Conservation (phyloP, 768 basidiomycete species). For the Boletus vermiculosoides region DNA sequence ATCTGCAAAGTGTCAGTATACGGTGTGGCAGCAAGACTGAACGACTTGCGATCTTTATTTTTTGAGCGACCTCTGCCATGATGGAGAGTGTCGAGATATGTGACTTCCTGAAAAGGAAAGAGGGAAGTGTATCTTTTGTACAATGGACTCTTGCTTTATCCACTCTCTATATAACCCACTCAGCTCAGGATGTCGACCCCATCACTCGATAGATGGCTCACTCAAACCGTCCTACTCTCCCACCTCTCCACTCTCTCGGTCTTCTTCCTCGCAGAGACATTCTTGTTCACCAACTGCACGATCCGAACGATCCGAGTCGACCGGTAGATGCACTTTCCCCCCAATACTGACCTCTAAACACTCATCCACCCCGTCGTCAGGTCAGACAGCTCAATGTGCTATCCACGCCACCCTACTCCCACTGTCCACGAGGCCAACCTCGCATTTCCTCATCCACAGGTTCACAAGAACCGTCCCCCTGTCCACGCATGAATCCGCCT, state of each 20-base stretch:
- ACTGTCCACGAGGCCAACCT: not conserved
- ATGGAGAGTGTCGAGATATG: not conserved
- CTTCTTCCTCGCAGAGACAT: conserved; percentile 28
- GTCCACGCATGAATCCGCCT: not conserved
- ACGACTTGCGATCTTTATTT: conserved; percentile 34
- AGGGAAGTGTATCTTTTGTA: too few species aligned
- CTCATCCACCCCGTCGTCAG: conserved; percentile 1
- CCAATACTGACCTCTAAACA: not conserved
- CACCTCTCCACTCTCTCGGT: conserved; percentile 50
- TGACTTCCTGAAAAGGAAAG: conserved; percentile 4
- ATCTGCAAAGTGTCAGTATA: conserved; percentile 51
- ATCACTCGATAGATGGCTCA: conserved; percentile 13
- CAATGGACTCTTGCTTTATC: not conserved
- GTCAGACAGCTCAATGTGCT: not conserved
- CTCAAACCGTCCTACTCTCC: conserved; percentile 48
- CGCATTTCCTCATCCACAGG: conserved; percentile 35
- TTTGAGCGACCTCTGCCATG: conserved; percentile 31
- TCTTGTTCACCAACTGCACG: conserved; percentile 10
- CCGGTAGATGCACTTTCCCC: conserved; percentile 11
- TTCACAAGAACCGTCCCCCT: conserved; percentile 39
- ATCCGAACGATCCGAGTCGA: conserved; percentile 11
- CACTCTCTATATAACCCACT: conserved; percentile 11
- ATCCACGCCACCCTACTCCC: not conserved
- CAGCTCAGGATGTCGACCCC: not conserved
- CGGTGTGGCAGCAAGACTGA: not conserved